Evolutionary conservation across 1,284 basidiomycete genomes (phyloP).

Genomic region (Leccinum ponderosum): DNA sequence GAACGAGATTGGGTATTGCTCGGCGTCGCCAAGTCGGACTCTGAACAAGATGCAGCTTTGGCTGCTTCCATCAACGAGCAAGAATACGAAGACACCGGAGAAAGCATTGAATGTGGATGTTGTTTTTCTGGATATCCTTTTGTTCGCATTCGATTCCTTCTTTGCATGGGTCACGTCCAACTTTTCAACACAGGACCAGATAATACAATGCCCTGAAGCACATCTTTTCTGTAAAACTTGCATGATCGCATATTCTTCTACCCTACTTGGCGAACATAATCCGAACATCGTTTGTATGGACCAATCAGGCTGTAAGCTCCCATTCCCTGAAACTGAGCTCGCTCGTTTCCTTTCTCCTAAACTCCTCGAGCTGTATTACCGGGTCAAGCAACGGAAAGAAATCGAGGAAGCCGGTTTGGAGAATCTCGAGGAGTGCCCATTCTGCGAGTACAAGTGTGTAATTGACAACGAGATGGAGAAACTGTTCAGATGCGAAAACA

Average conservation of each 20-base stretch:
- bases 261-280: slow-evolving; percentile 50
- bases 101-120: slow-evolving; percentile 79
- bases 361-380: slow-evolving; percentile 68
- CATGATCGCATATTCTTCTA: slow-evolving; percentile 51
- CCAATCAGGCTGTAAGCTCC: slow-evolving; percentile 68
- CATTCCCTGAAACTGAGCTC: slow-evolving; percentile 69
- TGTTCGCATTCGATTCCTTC: slow-evolving; percentile 45
- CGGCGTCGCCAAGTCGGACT: slow-evolving; percentile 14
- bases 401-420: slow-evolving; percentile 73
- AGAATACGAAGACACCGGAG: slow-evolving; percentile 45
- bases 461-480: slow-evolving; percentile 80
- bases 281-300: slow-evolving; percentile 78
- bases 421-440: slow-evolving; percentile 82
- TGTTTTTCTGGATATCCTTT: slow-evolving; percentile 75
- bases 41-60: slow-evolving; percentile 21
- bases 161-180: slow-evolving; percentile 3
- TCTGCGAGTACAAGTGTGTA: slow-evolving; percentile 81
- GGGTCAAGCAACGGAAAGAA: slow-evolving; percentile 77
- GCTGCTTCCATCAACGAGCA: slow-evolving; percentile 35
- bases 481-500: slow-evolving; percentile 76
- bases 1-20: slow-evolving; percentile 48
- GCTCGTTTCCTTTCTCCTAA: slow-evolving; percentile 60
- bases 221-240: slow-evolving; percentile 73
- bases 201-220: slow-evolving; percentile 83
- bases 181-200: slow-evolving; percentile 54